Base-by-base conservation (phyloP, 2,329 filamentous ascomycete genomes). In the Microcyclosporella mali region DNA sequence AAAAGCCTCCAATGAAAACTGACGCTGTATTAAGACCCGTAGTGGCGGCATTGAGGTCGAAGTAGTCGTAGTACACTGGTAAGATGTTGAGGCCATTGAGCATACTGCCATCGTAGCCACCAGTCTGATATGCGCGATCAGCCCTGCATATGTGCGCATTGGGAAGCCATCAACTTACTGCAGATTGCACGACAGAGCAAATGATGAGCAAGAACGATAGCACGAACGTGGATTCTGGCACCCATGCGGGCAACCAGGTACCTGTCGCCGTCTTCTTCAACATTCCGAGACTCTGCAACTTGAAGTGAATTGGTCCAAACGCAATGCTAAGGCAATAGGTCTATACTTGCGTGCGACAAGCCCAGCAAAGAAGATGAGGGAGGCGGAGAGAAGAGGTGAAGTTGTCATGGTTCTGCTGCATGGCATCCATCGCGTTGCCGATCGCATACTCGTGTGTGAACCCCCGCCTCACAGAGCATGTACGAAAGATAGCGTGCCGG, bases 11-110 rank as follows among this genome's bases (percentile, higher is more conserved):
- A 37, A 79, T 73, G 52, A 70, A 78, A n/a, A 73, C 68, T 1
- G 72, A 71, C 0, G 74, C 70, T 3, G 74, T 79, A 50, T 78
- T 77, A 12, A 80, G 65, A 3, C 71, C 74, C 0, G 67, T 72
- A 0, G 74, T 77, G 0, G 71, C 69, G 0, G 70, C 57, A n/a
- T 62, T 77, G 6, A 79, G 68, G 3, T 68, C 51, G 60, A 80
- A 79, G 56, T 79, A 79, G 29, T 75, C 66, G 0, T 66, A 70
- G 55, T 79, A 80, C 0, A 69, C 70, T 0, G 75, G 74, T 12
- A 80, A 56, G 45, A 80, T 78, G 45, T 78, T 75, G 17, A 81
- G 65, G 0, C 73, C 74, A 46, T 78, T 78, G 60, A 78, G 64
- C 63, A 78, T 73, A 2, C 71, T 27, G 52, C 58, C 41, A 39